Conservation (phyloP, 169 alveolate species). For the Fabrea salina region DNA sequence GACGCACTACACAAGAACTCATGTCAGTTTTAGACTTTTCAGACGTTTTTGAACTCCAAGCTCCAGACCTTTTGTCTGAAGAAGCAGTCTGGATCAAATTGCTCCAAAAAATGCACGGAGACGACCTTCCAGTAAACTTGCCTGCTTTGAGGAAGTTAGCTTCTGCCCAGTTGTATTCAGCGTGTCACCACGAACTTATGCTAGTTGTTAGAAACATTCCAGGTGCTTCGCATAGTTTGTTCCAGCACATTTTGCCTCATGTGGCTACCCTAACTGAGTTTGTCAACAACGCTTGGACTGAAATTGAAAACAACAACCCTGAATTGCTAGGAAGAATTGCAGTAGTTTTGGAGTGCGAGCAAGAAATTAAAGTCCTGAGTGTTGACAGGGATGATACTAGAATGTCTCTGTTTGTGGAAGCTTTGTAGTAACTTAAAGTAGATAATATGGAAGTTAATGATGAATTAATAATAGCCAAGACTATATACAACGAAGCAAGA, state of each 20-base stretch:
- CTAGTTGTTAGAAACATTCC: conserved; percentile 15
- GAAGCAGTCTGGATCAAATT: conserved; percentile 14
- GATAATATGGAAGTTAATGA: neutral
- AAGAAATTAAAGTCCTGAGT: neutral
- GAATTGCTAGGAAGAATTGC: conserved; percentile 10
- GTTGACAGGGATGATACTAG: conserved; percentile 9
- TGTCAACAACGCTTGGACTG: conserved; percentile 25
- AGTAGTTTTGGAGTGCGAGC: conserved; percentile 6
- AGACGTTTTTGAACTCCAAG: neutral
- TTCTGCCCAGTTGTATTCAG: neutral
- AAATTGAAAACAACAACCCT: conserved; percentile 17
- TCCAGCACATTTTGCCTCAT: conserved; percentile 1
- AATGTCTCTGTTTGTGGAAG: neutral
- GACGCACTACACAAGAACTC: neutral
- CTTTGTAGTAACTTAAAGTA: neutral
- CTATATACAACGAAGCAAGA: neutral
- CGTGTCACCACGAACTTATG: conserved; percentile 16
- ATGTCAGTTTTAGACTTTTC: neutral
- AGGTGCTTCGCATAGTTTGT: neutral
- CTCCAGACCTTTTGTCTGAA: neutral
- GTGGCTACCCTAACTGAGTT: neutral
- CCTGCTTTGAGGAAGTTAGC: neutral
- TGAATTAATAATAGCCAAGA: neutral
- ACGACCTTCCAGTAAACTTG: neutral
- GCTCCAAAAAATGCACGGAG: neutral